Evolutionary conservation across 2,329 filamentous ascomycete species (phyloP).

Genomic region (Leptoxyphium fumago): DNA sequence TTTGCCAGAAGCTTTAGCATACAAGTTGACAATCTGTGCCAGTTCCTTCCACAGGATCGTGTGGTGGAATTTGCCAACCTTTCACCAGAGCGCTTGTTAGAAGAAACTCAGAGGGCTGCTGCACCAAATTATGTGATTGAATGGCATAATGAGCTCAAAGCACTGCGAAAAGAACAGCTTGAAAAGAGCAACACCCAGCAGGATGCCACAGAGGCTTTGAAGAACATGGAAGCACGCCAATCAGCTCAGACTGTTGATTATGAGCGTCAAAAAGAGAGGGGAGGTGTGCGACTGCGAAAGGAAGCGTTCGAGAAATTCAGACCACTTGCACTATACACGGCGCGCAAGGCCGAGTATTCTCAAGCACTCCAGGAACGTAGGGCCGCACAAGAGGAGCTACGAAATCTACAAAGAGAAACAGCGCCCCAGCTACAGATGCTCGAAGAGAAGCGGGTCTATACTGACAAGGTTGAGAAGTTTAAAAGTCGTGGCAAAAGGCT

Average conservation of each 20-base stretch:
- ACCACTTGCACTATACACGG: conserved; percentile 50
- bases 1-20: conserved; percentile 64
- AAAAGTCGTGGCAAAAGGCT: conserved; percentile 40
- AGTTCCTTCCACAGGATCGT: conserved; percentile 90
- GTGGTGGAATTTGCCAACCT: conserved; percentile 86
- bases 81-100: conserved; percentile 64
- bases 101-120: conserved; percentile 77
- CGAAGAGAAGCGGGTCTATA: conserved; percentile 55
- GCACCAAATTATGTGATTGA: conserved; percentile 66
- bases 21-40: conserved; percentile 93
- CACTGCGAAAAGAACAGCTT: conserved; percentile 55
- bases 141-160: conserved; percentile 63
- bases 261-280: conserved; percentile 63
- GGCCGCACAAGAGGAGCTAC: conserved; percentile 41
- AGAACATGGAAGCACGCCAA: conserved; percentile 58
- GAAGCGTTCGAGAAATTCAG: conserved; percentile 49
- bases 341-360: conserved; percentile 33
- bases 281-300: conserved; percentile 50
- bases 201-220: conserved; percentile 47
- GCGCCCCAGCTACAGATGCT: conserved; percentile 57
- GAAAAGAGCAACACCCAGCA: conserved; percentile 34
- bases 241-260: conserved; percentile 65
- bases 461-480: conserved; percentile 39
- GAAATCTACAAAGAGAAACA: conserved; percentile 43
- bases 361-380: conserved; percentile 43